Evolutionary conservation across 1,139 yeast genomes (phyloP).

Genomic region (Pichia cactophila): DNA sequence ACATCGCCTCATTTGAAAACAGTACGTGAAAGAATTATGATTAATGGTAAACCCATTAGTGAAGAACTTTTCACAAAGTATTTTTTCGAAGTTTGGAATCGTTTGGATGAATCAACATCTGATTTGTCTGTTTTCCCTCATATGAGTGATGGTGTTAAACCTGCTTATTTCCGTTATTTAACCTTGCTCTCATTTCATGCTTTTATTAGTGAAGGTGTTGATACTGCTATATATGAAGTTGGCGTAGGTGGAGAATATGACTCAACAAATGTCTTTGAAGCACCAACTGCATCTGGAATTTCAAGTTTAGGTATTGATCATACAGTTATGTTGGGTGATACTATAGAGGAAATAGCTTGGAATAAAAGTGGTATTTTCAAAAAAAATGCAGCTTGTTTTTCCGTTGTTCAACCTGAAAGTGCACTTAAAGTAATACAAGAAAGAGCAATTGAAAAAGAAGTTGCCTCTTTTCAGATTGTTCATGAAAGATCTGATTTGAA

Average conservation of each 20-base stretch:
- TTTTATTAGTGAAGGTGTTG: constrained; percentile 78
- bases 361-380: constrained; percentile 94
- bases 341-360: constrained; percentile 89
- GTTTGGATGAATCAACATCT: constrained; percentile 44
- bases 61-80: constrained; percentile 77
- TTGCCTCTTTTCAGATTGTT: constrained; percentile 46
- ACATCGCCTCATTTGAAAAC: constrained; percentile 94
- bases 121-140: constrained; percentile 59
- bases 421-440: constrained; percentile 46
- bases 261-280: constrained; percentile 77
- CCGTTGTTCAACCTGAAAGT: constrained; percentile 46
- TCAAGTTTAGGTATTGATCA: constrained; percentile 90
- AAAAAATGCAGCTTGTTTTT: constrained; percentile 53
- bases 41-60: constrained; percentile 77
- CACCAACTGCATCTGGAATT: constrained; percentile 83
- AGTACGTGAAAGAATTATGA: constrained; percentile 85
- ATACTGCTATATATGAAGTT: constrained; percentile 91
- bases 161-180: constrained; percentile 87
- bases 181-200: constrained; percentile 88
- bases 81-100: constrained; percentile 92
- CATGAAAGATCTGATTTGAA: constrained; percentile 34
- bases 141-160: constrained; percentile 66
- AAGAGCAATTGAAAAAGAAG: constrained; percentile 60
- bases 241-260: constrained; percentile 98
- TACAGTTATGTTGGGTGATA: constrained; percentile 78